phyloP scores from a whole-genome alignment of 2,329 filamentous ascomycete genomes.

The Sporothrix euskadiensis region DNA sequence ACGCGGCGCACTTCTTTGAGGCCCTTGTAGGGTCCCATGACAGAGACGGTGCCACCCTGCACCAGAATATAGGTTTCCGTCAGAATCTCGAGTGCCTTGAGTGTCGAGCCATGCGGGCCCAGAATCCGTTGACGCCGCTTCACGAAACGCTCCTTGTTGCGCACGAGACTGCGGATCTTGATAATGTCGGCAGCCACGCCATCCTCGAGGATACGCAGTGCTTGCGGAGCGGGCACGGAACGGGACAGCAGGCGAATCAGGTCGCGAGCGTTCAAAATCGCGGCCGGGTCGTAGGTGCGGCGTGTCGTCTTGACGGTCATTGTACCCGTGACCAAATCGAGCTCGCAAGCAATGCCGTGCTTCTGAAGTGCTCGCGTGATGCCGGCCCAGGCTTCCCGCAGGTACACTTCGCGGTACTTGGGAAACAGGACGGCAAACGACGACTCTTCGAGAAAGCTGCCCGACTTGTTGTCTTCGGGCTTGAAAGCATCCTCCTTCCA shows the following conservation, averaged over 20 bases:
- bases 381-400: constrained; percentile 90
- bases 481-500: constrained; percentile 92
- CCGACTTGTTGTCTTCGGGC: constrained; percentile 78
- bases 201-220: constrained; percentile 91
- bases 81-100: constrained; percentile 90
- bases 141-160: constrained; percentile 93
- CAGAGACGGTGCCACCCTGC: constrained; percentile 89
- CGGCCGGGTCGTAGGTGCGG: constrained; percentile 87
- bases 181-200: constrained; percentile 80
- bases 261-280: constrained; percentile 91
- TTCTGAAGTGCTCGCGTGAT: constrained; percentile 87
- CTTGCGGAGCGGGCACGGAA: constrained; percentile 89
- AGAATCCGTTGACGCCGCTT: constrained; percentile 92
- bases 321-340: constrained; percentile 91
- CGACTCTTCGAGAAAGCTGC: constrained; percentile 89
- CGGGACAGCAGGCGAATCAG: constrained; percentile 89
- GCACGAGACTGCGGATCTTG: constrained; percentile 86
- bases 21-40: constrained; percentile 90
- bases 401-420: constrained; percentile 92
- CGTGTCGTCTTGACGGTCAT: constrained; percentile 96
- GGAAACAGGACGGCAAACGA: constrained; percentile 87
- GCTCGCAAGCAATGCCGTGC: constrained; percentile 81
- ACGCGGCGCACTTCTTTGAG: constrained; percentile 89
- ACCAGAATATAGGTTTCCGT: constrained; percentile 92
- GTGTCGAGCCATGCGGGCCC: constrained; percentile 84